Evolutionary conservation across 2,329 filamentous ascomycete genomes (phyloP).

Genomic region (Chrysoporthe austroafricana): DNA sequence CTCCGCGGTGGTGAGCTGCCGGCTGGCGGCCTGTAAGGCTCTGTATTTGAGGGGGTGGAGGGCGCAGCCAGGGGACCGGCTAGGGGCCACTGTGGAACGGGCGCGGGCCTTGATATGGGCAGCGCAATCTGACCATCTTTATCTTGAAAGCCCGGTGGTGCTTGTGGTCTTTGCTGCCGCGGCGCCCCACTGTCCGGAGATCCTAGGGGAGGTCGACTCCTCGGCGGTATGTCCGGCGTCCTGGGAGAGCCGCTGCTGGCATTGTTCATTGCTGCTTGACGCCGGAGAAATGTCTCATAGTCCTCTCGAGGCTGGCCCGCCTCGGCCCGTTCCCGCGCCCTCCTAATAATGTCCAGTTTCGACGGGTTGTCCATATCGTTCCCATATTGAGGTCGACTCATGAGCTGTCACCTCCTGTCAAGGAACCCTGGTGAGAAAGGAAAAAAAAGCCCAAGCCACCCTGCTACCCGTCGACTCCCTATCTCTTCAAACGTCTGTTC

Average conservation of each 20-base stretch:
- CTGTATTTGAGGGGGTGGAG: conserved; percentile 38
- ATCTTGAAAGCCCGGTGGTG: conserved; percentile 40
- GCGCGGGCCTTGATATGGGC: conserved; percentile 58
- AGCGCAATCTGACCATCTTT: conserved; percentile 45
- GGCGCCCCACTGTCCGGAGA: conserved; percentile 31
- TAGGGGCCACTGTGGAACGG: conserved; percentile 60
- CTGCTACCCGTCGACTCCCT: conserved; percentile 17
- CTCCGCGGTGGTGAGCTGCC: conserved; percentile 58
- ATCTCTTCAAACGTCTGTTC: conserved; percentile 21
- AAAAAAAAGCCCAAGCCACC: neutral
- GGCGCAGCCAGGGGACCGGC: conserved; percentile 44
- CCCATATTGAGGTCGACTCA: conserved; percentile 61
- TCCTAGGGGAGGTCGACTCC: conserved; percentile 32
- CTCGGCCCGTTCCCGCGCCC: conserved; percentile 57
- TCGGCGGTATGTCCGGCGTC: conserved; percentile 38
- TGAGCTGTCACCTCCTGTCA: conserved; percentile 43
- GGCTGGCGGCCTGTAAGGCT: conserved; percentile 55
- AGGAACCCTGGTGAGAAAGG: conserved; percentile 12
- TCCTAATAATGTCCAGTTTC: conserved; percentile 54
- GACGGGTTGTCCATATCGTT: conserved; percentile 53
- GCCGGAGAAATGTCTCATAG: conserved; percentile 34
- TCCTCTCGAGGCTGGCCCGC: conserved; percentile 43
- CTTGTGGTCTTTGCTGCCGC: conserved; percentile 39
- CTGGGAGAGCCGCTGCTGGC: conserved; percentile 32
- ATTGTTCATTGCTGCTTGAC: conserved; percentile 33